Evolutionary conservation across 495 filamentous ascomycete genomes (phyloP).

Genomic region (Xylaria palmicola): DNA sequence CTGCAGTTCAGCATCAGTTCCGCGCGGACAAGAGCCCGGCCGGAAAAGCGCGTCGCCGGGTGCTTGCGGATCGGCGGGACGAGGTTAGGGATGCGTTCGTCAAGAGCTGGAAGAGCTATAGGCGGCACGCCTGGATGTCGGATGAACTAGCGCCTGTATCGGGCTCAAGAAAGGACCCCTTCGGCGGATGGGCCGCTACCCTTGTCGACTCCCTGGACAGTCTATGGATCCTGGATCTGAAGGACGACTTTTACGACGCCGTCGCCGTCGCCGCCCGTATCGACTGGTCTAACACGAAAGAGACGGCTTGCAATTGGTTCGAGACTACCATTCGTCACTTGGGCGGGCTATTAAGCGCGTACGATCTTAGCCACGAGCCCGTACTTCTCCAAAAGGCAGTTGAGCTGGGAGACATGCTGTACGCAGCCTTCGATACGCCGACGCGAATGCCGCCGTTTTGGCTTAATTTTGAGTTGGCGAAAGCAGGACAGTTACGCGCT

Average conservation of each 20-base stretch:
- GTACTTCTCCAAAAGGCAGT: slow-evolving; percentile 70
- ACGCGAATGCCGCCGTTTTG: slow-evolving; percentile 78
- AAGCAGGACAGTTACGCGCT: slow-evolving; percentile 71
- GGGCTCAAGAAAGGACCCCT: slow-evolving; percentile 57
- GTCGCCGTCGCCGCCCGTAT: slow-evolving; percentile 63
- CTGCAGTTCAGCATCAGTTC: slow-evolving; percentile 65
- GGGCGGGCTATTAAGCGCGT: slow-evolving; percentile 72
- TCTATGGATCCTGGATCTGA: slow-evolving; percentile 80
- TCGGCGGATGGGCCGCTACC: slow-evolving; percentile 80
- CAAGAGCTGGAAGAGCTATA: slow-evolving; percentile 72
- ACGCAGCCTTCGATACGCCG: slow-evolving; percentile 81
- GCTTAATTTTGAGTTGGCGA: slow-evolving; percentile 72
- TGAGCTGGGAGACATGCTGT: slow-evolving; percentile 76
- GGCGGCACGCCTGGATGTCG: slow-evolving; percentile 65
- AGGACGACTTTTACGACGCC: slow-evolving; percentile 75
- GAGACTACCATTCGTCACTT: slow-evolving; percentile 75
- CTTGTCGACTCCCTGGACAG: slow-evolving; percentile 78
- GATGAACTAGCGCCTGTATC: slow-evolving; percentile 70
- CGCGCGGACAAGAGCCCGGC: slow-evolving; percentile 47
- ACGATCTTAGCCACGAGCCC: slow-evolving; percentile 67
- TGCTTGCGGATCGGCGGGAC: slow-evolving; percentile 48
- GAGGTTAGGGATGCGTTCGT: slow-evolving; percentile 64
- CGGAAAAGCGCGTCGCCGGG: slow-evolving; percentile 47
- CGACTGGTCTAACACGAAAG: slow-evolving; percentile 68
- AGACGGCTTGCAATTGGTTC: slow-evolving; percentile 57